Conservation (phyloP, 2,329 filamentous ascomycete genomes). For the Monosporascus sp. region DNA sequence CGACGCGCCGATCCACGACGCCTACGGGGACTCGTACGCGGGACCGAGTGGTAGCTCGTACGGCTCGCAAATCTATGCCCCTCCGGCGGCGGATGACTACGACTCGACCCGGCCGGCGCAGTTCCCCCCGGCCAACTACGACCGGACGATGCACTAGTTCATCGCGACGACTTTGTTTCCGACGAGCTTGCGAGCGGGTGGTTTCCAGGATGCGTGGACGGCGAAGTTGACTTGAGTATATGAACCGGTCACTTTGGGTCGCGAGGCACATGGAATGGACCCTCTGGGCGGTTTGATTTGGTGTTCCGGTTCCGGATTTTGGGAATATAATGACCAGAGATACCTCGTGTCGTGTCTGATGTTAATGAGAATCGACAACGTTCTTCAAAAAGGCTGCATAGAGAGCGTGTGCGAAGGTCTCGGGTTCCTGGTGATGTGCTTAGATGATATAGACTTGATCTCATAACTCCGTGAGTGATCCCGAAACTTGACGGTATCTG, state of each 20-base stretch:
- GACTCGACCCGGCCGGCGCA: conserved; percentile 43
- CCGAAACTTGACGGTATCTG: too few species aligned
- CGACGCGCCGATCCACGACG: conserved; percentile 22
- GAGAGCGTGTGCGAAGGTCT: too few species aligned
- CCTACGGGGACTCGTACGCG: conserved; percentile 23
- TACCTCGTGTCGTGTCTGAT: too few species aligned
- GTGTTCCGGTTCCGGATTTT: too few species aligned
- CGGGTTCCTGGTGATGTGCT: too few species aligned
- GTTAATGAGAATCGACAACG: too few species aligned
- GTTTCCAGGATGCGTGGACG: not conserved
- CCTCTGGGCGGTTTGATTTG: too few species aligned
- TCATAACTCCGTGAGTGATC: too few species aligned
- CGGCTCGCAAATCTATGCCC: conserved; percentile 30
- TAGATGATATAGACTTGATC: too few species aligned
- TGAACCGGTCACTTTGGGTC: not conserved
- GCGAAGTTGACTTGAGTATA: not conserved
- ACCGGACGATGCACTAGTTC: conserved; percentile 38
- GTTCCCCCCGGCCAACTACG: conserved; percentile 56
- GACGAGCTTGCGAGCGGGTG: not conserved
- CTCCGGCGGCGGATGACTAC: conserved; percentile 38
- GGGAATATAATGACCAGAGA: too few species aligned
- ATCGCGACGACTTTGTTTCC: not conserved
- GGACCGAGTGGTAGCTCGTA: conserved; percentile 9
- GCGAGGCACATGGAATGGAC: not conserved
- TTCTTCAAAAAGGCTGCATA: too few species aligned